These are phyloP conservation scores for Botrytis porri DNA, from an alignment of 2,329 filamentous ascomycete genomes.

Conservation along the genomic window DNA sequence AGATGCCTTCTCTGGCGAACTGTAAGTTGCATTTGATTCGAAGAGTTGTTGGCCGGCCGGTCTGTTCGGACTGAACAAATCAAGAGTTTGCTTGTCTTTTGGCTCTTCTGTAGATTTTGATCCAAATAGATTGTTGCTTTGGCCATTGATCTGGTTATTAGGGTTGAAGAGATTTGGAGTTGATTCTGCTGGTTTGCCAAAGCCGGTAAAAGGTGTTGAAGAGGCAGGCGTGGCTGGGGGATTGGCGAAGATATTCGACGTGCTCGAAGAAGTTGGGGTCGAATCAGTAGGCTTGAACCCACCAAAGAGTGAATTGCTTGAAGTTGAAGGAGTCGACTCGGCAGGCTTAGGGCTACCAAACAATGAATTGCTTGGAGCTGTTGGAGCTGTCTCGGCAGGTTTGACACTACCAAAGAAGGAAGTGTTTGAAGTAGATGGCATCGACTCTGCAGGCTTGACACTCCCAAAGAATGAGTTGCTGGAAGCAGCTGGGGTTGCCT, in stretches of 20 bases:
- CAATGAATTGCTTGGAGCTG: background rate
- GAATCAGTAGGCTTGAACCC: background rate
- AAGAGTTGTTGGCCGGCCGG: background rate
- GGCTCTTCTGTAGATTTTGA: constrained; percentile 5
- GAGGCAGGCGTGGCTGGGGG: background rate
- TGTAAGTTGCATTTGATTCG: constrained; percentile 1
- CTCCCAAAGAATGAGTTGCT: background rate
- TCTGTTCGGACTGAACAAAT: background rate
- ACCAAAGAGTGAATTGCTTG: background rate
- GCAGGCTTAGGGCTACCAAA: background rate
- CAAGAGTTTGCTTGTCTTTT: constrained; percentile 2
- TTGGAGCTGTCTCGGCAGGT: background rate
- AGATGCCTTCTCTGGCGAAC: background rate
- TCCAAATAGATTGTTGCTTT: constrained; percentile 9
- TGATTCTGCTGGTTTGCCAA: background rate
- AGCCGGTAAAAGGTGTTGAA: background rate
- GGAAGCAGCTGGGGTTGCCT: background rate
- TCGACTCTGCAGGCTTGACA: background rate
- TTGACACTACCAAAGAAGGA: background rate
- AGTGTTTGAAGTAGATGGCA: background rate
- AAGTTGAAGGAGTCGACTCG: background rate
- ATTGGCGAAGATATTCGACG: background rate
- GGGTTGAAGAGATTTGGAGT: constrained; percentile 5
- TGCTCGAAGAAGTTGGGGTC: background rate
- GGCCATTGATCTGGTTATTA: constrained; percentile 5